Evolutionary conservation across 768 basidiomycete genomes (phyloP).

Genomic region (Dacryopinax spathularia): DNA sequence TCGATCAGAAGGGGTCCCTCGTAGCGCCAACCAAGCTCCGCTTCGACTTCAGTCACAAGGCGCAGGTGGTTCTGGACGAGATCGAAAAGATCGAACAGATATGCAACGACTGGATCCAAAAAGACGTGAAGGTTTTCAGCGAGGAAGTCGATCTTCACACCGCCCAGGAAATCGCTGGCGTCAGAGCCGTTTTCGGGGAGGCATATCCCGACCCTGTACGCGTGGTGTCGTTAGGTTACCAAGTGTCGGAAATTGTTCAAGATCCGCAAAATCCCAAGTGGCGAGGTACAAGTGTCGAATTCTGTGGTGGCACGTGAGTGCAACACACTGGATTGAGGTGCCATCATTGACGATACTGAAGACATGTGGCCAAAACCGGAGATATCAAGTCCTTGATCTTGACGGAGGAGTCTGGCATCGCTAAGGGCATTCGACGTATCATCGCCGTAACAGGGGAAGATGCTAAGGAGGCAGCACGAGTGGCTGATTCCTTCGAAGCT

Average conservation of each 20-base stretch:
- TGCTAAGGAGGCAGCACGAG: slow-evolving; percentile 63
- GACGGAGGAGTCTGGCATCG: slow-evolving; percentile 90
- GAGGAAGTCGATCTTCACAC: slow-evolving; percentile 66
- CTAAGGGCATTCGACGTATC: slow-evolving; percentile 91
- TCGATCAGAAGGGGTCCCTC: slow-evolving; percentile 95
- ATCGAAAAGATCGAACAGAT: slow-evolving; percentile 69
- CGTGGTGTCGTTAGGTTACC: slow-evolving; percentile 80
- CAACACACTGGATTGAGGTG: neutral
- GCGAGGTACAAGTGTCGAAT: slow-evolving; percentile 83
- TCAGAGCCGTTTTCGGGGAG: slow-evolving; percentile 95
- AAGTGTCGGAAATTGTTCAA: slow-evolving; percentile 68
- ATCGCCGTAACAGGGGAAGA: slow-evolving; percentile 91
- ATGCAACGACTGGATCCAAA: slow-evolving; percentile 78
- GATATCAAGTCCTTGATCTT: slow-evolving; percentile 96
- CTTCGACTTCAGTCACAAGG: slow-evolving; percentile 97
- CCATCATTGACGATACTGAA: slow-evolving; percentile 21
- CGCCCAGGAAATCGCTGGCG: slow-evolving; percentile 78
- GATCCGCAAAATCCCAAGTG: slow-evolving; percentile 85
- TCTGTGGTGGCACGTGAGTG: slow-evolving; percentile 93
- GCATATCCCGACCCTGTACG: slow-evolving; percentile 95
- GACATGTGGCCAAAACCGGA: slow-evolving; percentile 90
- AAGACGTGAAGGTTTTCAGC: slow-evolving; percentile 77
- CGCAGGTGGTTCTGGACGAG: slow-evolving; percentile 62
- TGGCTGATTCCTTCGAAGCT: slow-evolving; percentile 47
- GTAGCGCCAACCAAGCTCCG: slow-evolving; percentile 92